Percentiles rank a stretch among this genome's conserved stretches.
phyloP scores from a whole-genome alignment of 139 green algal genomes.

The Picochlorum costavermella region DNA sequence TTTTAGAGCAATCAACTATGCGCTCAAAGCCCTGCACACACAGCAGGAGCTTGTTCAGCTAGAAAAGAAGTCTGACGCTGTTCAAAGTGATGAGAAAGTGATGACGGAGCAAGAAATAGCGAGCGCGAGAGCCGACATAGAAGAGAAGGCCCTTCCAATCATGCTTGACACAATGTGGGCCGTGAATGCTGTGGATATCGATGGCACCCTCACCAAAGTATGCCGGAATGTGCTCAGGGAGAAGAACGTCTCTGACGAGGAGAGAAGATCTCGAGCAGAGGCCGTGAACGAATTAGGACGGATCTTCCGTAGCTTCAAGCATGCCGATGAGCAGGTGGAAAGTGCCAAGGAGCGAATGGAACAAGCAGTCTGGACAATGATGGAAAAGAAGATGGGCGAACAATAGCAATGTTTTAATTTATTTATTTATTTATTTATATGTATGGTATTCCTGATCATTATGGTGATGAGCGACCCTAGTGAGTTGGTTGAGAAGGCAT shows the following conservation, averaged over 20 bases:
- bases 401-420: no score
- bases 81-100: background rate
- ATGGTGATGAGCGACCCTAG: no score
- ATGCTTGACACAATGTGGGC: slow-evolving; percentile 92
- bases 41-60: slow-evolving; percentile 39
- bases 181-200: slow-evolving; percentile 83
- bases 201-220: slow-evolving; percentile 68
- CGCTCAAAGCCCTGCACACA: slow-evolving; percentile 54
- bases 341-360: slow-evolving; percentile 52
- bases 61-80: slow-evolving; percentile 12
- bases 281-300: slow-evolving; percentile 42
- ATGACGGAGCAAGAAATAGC: background rate
- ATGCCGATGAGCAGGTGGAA: background rate
- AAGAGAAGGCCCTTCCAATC: slow-evolving; percentile 66
- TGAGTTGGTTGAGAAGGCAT: no score
- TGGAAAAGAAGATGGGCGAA: slow-evolving; percentile 27
- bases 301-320: slow-evolving; percentile 40
- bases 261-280: slow-evolving; percentile 31
- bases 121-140: slow-evolving; percentile 33
- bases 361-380: slow-evolving; percentile 45
- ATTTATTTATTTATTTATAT: no score
- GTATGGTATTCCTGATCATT: no score
- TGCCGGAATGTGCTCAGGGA: slow-evolving; percentile 34
- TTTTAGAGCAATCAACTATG: slow-evolving; percentile 48
- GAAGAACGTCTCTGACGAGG: slow-evolving; percentile 18